Evolutionary conservation across 2,329 filamentous ascomycete species (phyloP).

Genomic region (Cladophialophora psammophila): DNA sequence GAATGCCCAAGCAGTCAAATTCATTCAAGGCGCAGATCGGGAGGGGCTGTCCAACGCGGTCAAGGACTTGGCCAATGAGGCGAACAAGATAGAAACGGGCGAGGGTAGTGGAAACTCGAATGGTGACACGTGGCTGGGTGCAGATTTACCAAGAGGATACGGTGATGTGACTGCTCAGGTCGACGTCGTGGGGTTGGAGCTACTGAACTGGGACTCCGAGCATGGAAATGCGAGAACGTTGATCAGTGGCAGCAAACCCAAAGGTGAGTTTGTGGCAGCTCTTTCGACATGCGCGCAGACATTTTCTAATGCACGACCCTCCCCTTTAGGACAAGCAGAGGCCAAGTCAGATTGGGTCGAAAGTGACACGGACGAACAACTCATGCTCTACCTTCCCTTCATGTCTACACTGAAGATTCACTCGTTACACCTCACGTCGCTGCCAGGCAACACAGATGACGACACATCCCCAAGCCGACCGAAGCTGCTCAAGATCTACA

Average conservation of each 20-base stretch:
- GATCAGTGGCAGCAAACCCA: conserved; percentile 73
- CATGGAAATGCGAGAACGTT: conserved; percentile 75
- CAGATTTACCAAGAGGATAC: conserved; percentile 79
- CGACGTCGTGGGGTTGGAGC: conserved; percentile 79
- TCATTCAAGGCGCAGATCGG: conserved; percentile 76
- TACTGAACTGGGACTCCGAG: conserved; percentile 84
- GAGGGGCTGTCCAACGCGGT: conserved; percentile 74
- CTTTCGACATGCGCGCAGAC: neutral
- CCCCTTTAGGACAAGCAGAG: conserved; percentile 56
- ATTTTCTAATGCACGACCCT: neutral
- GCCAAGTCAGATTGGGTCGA: conserved; percentile 82
- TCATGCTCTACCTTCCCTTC: conserved; percentile 92
- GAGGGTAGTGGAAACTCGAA: conserved; percentile 52
- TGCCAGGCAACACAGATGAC: conserved; percentile 63
- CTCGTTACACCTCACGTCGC: conserved; percentile 83
- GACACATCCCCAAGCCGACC: conserved; percentile 82
- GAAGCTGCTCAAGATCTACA: conserved; percentile 82
- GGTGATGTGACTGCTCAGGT: conserved; percentile 81
- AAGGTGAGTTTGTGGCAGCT: conserved; percentile 54
- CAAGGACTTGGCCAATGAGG: conserved; percentile 73
- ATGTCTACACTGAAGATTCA: conserved; percentile 88
- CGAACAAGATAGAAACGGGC: conserved; percentile 55
- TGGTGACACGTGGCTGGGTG: conserved; percentile 72
- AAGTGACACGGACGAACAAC: conserved; percentile 95
- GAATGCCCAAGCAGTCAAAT: conserved; percentile 70